Evolutionary conservation across 352 stramenopile genomes (phyloP), one percentile per base, ranked within the genome.

Genomic region (Phytophthora tentaculata): DNA sequence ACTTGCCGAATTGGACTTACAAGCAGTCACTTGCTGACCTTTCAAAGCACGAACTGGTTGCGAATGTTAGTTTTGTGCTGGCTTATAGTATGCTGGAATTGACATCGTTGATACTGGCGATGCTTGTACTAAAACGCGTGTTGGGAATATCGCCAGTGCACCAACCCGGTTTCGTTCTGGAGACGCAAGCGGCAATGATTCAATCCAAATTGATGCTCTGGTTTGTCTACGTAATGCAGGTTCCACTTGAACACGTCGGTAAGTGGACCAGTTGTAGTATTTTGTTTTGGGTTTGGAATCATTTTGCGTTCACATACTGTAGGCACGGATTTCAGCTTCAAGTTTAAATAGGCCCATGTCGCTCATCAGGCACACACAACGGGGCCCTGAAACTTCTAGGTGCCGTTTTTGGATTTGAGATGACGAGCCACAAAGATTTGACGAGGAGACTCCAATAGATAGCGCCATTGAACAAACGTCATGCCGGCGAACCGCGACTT

Each of bases 401-500:
- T n/a, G n/a, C n/a, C n/a, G n/a, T n/a, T n/a, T n/a, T n/a, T n/a
- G n/a, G n/a, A n/a, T n/a, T n/a, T n/a, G n/a, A n/a, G n/a, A n/a
- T n/a, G n/a, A n/a, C n/a, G n/a, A n/a, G n/a, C n/a, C n/a, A n/a
- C n/a, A n/a, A n/a, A n/a, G n/a, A n/a, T n/a, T n/a, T n/a, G n/a
- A n/a, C n/a, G n/a, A n/a, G n/a, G n/a, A n/a, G n/a, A n/a, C n/a
- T n/a, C n/a, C n/a, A n/a, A n/a, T n/a, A n/a, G n/a, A n/a, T n/a
- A n/a, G n/a, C n/a, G n/a, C 32, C 12, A 39, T 39, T 39, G 32
- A 39, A 39, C 7, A 2, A 0, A 14, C 12, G 10, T n/a, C 8
- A 59, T 91, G 83, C 79, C 79, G 5, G 69, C 83, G 48, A 71
- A 86, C 32, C 80, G 79, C 5, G 76, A 86, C 22, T 59, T 79